These are phyloP conservation scores for Colletotrichum theobromicola DNA, from an alignment of 2,329 filamentous ascomycete genomes.

Conservation along the genomic window DNA sequence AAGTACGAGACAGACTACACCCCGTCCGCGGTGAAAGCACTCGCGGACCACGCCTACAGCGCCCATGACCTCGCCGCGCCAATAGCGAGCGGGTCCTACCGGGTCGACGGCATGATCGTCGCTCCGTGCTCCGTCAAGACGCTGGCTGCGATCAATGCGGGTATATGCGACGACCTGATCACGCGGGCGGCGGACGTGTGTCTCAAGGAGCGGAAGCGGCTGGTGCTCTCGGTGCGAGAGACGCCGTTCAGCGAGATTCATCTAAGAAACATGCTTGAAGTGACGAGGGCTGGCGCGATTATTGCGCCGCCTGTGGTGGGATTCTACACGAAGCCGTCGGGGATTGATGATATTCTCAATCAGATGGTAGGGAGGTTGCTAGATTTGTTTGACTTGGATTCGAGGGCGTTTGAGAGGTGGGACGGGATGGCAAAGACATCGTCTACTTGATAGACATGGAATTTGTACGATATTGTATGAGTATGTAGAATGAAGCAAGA, in stretches of 20 bases:
- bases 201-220: slow-evolving; percentile 46
- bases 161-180: slow-evolving; percentile 50
- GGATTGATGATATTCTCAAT: slow-evolving; percentile 44
- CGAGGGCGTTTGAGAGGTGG: slow-evolving; percentile 44
- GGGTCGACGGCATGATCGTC: slow-evolving; percentile 49
- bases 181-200: slow-evolving; percentile 49
- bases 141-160: slow-evolving; percentile 43
- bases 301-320: slow-evolving; percentile 50
- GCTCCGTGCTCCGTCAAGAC: slow-evolving; percentile 55
- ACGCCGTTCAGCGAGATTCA: slow-evolving; percentile 53
- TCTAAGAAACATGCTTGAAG: slow-evolving; percentile 47
- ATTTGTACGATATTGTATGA: not conserved
- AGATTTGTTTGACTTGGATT: slow-evolving; percentile 48
- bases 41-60: slow-evolving; percentile 20
- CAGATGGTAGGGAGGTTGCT: slow-evolving; percentile 54
- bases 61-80: slow-evolving; percentile 49
- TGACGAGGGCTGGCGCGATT: slow-evolving; percentile 41
- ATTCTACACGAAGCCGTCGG: slow-evolving; percentile 44
- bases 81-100: slow-evolving; percentile 49
- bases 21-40: not conserved
- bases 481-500: not conserved
- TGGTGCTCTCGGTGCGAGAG: slow-evolving; percentile 47
- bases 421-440: slow-evolving; percentile 26
- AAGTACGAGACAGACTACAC: slow-evolving; percentile 42
- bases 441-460: no score